phyloP scores from a whole-genome alignment of 2,329 filamentous ascomycete genomes.

The Cercospora janseana region DNA sequence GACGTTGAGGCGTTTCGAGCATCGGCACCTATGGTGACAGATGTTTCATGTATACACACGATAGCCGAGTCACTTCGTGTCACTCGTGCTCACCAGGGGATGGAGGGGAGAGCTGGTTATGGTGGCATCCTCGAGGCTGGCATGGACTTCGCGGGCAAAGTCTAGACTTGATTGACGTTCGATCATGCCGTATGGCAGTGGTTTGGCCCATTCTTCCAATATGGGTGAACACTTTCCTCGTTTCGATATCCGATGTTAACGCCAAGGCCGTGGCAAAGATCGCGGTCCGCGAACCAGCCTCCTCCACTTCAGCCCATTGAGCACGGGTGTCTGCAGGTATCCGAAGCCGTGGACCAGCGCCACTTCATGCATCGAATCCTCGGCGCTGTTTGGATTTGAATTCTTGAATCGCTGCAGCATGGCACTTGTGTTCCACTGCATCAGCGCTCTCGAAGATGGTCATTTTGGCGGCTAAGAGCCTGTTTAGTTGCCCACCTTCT shows the following conservation, averaged over 20 bases:
- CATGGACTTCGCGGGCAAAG: not conserved
- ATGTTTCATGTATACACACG: not conserved
- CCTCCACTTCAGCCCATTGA: not conserved
- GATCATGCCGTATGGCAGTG: not conserved
- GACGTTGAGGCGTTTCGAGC: not conserved
- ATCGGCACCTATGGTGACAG: not conserved
- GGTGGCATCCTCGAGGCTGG: not conserved
- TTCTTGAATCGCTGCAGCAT: too few relatives aligned
- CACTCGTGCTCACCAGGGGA: not conserved
- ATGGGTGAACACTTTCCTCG: not conserved
- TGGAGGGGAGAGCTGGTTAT: not conserved
- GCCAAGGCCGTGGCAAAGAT: not conserved
- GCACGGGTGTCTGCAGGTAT: not conserved
- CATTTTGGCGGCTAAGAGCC: too few relatives aligned
- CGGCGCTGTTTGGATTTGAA: too few relatives aligned
- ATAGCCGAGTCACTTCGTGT: not conserved
- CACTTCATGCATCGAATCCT: too few relatives aligned
- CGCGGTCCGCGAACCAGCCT: too few relatives aligned
- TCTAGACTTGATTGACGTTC: not conserved
- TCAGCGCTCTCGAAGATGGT: too few relatives aligned
- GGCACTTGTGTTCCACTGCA: too few relatives aligned
- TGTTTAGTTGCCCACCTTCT: too few relatives aligned
- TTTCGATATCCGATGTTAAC: not conserved
- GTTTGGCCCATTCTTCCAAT: not conserved
- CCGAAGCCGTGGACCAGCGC: not conserved